A percentile compares a stretch with the other conserved stretches of the same genome.
These are phyloP conservation scores for Corylus heterophylla DNA, from an alignment of 306 rosid genomes.

Conservation along the genomic window DNA sequence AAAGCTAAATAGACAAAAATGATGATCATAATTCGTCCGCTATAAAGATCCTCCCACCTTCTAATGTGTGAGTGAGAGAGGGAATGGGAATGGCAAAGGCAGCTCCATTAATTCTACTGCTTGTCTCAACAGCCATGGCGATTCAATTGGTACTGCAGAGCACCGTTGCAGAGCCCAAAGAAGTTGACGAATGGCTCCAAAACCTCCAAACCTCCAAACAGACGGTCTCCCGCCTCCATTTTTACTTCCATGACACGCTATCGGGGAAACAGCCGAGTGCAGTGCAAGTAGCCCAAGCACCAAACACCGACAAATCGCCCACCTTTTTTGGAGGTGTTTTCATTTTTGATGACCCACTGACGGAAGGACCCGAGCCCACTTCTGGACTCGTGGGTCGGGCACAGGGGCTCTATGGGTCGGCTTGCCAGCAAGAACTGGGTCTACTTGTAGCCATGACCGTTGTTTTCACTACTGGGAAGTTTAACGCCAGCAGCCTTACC, in stretches of 20 bases:
- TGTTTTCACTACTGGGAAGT: no score
- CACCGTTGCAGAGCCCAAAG: not conserved
- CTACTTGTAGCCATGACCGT: not conserved
- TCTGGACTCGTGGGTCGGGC: constrained; percentile 21
- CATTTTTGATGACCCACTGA: constrained; percentile 7
- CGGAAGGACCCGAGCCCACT: constrained; percentile 3
- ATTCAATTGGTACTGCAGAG: not conserved
- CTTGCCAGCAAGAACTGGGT: not conserved
- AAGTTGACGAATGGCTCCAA: not conserved
- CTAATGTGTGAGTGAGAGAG: not conserved
- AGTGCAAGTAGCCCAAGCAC: not conserved
- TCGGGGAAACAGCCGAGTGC: constrained; percentile 1
- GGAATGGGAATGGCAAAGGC: not conserved
- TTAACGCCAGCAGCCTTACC: no score
- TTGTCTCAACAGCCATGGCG: not conserved
- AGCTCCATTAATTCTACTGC: not conserved
- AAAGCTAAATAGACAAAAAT: not conserved
- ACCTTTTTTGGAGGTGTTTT: constrained; percentile 6
- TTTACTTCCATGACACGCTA: constrained; percentile 17
- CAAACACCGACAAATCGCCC: not conserved
- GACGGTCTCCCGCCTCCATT: constrained; percentile 6
- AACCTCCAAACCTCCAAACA: not conserved
- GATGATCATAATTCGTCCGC: not conserved
- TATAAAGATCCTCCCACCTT: not conserved
- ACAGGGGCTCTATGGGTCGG: constrained; percentile 19